These are phyloP conservation scores for Fusarium phyllophilum DNA, from an alignment of 2,329 filamentous ascomycete species.

Conservation along the genomic window DNA sequence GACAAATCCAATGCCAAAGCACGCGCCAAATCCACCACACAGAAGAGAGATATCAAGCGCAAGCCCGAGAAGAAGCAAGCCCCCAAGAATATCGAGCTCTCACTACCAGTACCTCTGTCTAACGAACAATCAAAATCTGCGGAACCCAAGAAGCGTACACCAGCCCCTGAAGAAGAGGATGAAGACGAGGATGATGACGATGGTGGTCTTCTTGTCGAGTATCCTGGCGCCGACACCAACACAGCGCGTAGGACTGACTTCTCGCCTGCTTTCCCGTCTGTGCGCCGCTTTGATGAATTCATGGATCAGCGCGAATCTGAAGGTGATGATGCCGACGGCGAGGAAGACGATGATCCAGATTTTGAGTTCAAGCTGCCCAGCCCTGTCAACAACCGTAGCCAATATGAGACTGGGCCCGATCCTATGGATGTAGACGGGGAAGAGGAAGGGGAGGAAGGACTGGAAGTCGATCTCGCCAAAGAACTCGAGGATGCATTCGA, in stretches of 20 bases:
- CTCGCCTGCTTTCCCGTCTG: conserved; percentile 60
- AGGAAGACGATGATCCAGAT: conserved; percentile 60
- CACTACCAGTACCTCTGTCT: conserved; percentile 48
- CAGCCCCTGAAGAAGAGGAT: conserved; percentile 59
- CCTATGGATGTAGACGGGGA: conserved; percentile 46
- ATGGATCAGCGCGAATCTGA: conserved; percentile 58
- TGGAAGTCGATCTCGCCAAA: conserved; percentile 58
- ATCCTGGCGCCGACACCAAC: conserved; percentile 61
- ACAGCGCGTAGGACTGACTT: conserved; percentile 53
- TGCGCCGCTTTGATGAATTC: conserved; percentile 65
- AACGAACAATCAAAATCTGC: conserved; percentile 30
- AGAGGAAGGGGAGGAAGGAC: conserved; percentile 45
- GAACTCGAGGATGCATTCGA: conserved; percentile 61
- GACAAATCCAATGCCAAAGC: conserved; percentile 42
- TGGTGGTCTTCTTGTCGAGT: conserved; percentile 68
- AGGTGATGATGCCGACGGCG: conserved; percentile 59
- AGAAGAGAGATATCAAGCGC: conserved; percentile 46
- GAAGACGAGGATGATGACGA: conserved; percentile 67
- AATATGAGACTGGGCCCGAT: conserved; percentile 40
- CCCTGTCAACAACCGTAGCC: conserved; percentile 56
- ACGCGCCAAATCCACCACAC: conserved; percentile 37
- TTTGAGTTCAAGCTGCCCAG: conserved; percentile 64
- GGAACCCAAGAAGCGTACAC: conserved; percentile 44
- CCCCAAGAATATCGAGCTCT: conserved; percentile 48
- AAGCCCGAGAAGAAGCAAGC: conserved; percentile 51